Percentiles rank a stretch among this genome's conserved stretches.
Conservation (phyloP, 78 protist species). For the Planoprotostelium fungivorum region DNA sequence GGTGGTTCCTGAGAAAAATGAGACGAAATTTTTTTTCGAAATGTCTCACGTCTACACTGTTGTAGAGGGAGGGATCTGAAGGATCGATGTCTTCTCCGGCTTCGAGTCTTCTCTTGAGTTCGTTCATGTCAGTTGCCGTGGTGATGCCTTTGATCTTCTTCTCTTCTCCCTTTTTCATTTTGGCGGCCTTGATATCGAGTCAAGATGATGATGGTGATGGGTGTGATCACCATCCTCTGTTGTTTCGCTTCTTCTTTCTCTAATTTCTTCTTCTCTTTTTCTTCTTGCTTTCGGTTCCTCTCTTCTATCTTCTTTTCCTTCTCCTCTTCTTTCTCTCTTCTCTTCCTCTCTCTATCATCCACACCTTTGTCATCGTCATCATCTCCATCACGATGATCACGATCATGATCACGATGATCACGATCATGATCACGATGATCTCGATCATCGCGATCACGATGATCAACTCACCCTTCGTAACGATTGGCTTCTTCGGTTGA, state of each 20-base stretch:
- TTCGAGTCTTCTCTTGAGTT: neutral
- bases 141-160: neutral
- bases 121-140: neutral
- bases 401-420: too few species aligned
- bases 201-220: neutral
- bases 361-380: too few species aligned
- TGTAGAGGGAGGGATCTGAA: neutral
- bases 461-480: neutral
- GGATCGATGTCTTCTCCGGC: neutral
- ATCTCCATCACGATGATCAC: too few species aligned
- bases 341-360: neutral
- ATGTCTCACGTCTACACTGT: neutral
- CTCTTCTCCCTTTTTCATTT: neutral
- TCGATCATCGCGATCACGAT: too few species aligned
- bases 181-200: too few species aligned
- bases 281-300: neutral
- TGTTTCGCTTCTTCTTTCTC: neutral
- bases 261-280: neutral
- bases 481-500: neutral
- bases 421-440: too few species aligned
- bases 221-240: neutral
- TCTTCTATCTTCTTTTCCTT: neutral
- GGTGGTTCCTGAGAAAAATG: too few species aligned
- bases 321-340: neutral
- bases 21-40: too few species aligned